Evolutionary conservation across 495 filamentous ascomycete genomes (phyloP), one percentile per base, ranked within the genome.

Genomic region (Lichenothelia convexa): DNA sequence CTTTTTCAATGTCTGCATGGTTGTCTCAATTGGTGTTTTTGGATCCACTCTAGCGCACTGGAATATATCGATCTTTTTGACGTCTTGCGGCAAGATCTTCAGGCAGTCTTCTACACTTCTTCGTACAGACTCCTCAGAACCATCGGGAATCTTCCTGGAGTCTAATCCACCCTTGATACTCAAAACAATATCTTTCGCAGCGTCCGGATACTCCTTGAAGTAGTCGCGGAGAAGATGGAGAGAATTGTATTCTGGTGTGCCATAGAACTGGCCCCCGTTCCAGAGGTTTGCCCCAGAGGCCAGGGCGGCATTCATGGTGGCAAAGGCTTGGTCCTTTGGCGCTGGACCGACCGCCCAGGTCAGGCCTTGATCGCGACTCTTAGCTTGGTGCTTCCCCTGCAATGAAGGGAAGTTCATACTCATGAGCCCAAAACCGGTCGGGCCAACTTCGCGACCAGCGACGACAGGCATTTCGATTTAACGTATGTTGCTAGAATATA

Each of bases 171-270:
- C 68, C 49, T 78, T 76, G 46, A 78, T 60, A 45, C 61, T 68
- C 21, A 78, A 51, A 8, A 72, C 60, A 3, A 78, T 64, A 41
- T 73, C 68, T 16, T 60, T 51, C 5, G 71, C 70, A 34, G 75
- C 67, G 43, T 73, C 63, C 0, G 73, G 73, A 51, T 76, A 62
- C 41, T 63, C 48, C 26, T 58, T 57, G 48, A 77, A 78, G 49
- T 78, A 80, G 26, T 62, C 55, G 32, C 65, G 56, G 30, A 78
- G 48, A 21, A 78, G 52, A 22, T 67, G 62, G 21, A 75, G 43
- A 2, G 63, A 68, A 24, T 52, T 54, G n/a, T 45, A 35, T 0
- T 40, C 38, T 0, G 44, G 47, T 1, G 45, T 34, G 17, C 61
- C 59, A 38, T 64, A 64, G 30, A 44, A 42, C 38, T 53, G 41